Percentiles rank a stretch among this genome's conserved stretches.
These are phyloP conservation scores for Astrothelium subdiscretum DNA, from an alignment of 495 filamentous ascomycete species.

Conservation along the genomic window DNA sequence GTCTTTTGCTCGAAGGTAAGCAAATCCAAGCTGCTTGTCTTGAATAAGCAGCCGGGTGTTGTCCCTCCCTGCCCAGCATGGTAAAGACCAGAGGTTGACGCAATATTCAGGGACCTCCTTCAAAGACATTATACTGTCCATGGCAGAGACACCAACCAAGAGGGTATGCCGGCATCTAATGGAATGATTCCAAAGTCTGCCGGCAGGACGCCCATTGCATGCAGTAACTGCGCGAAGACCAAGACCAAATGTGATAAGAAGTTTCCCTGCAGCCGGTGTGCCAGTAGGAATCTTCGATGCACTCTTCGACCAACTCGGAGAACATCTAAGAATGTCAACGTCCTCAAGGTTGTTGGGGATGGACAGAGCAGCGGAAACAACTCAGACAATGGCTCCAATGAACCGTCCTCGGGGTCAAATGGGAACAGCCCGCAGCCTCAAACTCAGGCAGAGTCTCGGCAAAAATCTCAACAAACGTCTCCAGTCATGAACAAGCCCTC, in stretches of 20 bases:
- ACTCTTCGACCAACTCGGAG: slow-evolving; percentile 44
- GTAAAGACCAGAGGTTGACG: neutral
- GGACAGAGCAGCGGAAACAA: slow-evolving; percentile 11
- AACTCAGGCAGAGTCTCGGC: slow-evolving; percentile 8
- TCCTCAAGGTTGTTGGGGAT: neutral
- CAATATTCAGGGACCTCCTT: slow-evolving; percentile 40
- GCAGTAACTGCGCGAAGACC: slow-evolving; percentile 34
- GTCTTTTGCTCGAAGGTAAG: slow-evolving; percentile 49
- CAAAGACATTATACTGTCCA: slow-evolving; percentile 43
- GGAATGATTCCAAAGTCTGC: slow-evolving; percentile 33
- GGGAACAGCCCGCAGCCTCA: slow-evolving; percentile 12
- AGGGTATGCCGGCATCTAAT: slow-evolving; percentile 24
- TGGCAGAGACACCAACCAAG: slow-evolving; percentile 31
- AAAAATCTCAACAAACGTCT: neutral
- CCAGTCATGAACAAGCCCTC: slow-evolving; percentile 5
- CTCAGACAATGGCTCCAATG: slow-evolving; percentile 6
- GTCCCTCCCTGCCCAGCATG: slow-evolving; percentile 6
- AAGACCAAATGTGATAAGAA: slow-evolving; percentile 57
- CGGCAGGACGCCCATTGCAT: slow-evolving; percentile 32
- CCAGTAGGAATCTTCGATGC: slow-evolving; percentile 45
- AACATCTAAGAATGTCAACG: slow-evolving; percentile 35
- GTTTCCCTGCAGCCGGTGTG: slow-evolving; percentile 48
- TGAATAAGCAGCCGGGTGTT: neutral
- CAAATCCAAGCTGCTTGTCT: neutral
- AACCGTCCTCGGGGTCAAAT: neutral